Evolutionary conservation across 352 stramenopile genomes (phyloP), one percentile per base, ranked within the genome.

Genomic region (Plasmopara halstedii): DNA sequence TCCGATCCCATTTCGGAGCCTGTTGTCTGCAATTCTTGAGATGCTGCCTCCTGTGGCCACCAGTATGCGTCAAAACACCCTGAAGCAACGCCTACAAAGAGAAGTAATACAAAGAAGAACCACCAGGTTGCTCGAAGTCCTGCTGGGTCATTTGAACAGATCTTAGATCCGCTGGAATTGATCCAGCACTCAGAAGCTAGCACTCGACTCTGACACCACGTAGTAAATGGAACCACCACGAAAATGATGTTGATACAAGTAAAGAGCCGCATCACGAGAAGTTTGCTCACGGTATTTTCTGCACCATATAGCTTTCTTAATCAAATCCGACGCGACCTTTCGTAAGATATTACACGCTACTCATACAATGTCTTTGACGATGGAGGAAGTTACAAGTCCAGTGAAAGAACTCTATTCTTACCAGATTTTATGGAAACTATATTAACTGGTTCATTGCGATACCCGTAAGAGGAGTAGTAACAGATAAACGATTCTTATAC

Each of bases 71-170:
- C 57, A 4, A 53, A 71, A 34, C 62, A 77, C 8, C 67, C 59
- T 5, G 69, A 44, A 34, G 66, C 50, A 43, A 39, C 44, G 21
- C 64, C 50, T 13, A 50, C 49, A 45, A 81, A 50, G 19, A 85
- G 34, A 34, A 85, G 54, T 41, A 81, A 29, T 25, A 51, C 67
- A 50, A 85, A 73, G 67, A 77, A 88, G 54, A 85, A 70, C 76
- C 76, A 88, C 69, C 71, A 84, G 29, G 70, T 52, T 20, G 63
- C 53, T 38, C 73, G 46, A 56, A 73, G 72, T 8, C 62, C 69
- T 6, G 63, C 42, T 9, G 63, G 58, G 14, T 88, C 76, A 3
- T 62, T 42, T 7, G 64, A 56, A 39, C 76, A 88, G 50, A 88
- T 65, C 47, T 79, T 62, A 9, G 64, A 53, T 41, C 73, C 76